phyloP scores from a whole-genome alignment of 768 basidiomycete genomes.

The Lactifluus hygrophoroides region DNA sequence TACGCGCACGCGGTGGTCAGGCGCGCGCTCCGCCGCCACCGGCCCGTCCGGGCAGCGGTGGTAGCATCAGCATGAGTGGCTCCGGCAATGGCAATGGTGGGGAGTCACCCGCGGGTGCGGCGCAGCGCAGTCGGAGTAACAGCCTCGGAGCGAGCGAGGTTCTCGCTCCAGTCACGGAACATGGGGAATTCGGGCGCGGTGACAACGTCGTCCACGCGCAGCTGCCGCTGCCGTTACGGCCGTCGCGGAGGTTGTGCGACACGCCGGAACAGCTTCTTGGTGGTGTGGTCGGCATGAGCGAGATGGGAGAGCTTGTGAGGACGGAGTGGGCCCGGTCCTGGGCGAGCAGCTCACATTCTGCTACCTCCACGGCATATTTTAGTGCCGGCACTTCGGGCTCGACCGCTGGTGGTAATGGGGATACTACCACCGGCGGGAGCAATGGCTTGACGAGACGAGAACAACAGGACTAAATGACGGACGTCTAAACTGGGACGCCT shows the following conservation, averaged over 20 bases:
- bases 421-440: background rate
- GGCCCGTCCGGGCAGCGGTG: background rate
- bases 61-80: background rate
- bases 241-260: background rate
- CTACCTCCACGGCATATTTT: background rate
- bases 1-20: slow-evolving; percentile 1
- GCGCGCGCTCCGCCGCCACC: background rate
- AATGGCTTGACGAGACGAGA: background rate
- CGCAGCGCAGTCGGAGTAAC: slow-evolving; percentile 12
- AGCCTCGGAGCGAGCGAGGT: slow-evolving; percentile 13
- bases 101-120: background rate
- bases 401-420: background rate
- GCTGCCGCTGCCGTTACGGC: background rate
- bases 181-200: slow-evolving; percentile 5
- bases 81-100: background rate
- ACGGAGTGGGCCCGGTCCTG: slow-evolving; percentile 1
- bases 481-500: too few species aligned
- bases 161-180: slow-evolving; percentile 18
- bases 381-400: slow-evolving; percentile 2
- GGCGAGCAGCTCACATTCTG: slow-evolving; percentile 1
- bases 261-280: background rate
- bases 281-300: background rate
- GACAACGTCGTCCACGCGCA: too few species aligned
- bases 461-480: background rate
- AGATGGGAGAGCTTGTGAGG: slow-evolving; percentile 8